Percentiles rank a stretch among this genome's conserved stretches.
These are phyloP conservation scores for Candida hispaniensis DNA, from an alignment of 805 yeast species.

Conservation along the genomic window DNA sequence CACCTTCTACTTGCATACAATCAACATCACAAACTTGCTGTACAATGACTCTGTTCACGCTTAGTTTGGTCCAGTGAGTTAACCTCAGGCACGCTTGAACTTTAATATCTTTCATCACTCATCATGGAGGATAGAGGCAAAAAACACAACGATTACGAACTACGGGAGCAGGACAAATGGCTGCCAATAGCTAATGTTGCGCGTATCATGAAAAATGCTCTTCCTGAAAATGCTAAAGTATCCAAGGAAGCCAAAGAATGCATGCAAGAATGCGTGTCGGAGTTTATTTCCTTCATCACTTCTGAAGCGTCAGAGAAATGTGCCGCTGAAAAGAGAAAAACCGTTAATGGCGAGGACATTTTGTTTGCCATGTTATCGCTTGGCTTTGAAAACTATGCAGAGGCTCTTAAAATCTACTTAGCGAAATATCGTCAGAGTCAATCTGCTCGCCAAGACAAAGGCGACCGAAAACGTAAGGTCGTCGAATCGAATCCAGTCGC, in stretches of 20 bases:
- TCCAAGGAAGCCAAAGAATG: conserved; percentile 73
- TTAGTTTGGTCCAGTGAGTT: too few species aligned
- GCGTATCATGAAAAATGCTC: conserved; percentile 64
- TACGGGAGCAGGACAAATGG: conserved; percentile 52
- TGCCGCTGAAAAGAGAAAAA: conserved; percentile 52
- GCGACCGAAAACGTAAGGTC: conserved; percentile 9
- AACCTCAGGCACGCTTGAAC: too few species aligned
- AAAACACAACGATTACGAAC: conserved; percentile 38
- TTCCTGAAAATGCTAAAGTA: conserved; percentile 63
- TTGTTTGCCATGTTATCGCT: conserved; percentile 51
- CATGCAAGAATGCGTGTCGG: conserved; percentile 61
- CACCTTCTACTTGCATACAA: too few species aligned
- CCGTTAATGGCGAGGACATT: conserved; percentile 61
- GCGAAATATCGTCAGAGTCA: conserved; percentile 50
- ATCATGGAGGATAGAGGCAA: too few species aligned
- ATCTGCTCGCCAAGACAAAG: conserved; percentile 19
- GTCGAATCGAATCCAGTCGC: conserved; percentile 9
- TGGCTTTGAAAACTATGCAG: conserved; percentile 62
- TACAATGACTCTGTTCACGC: too few species aligned
- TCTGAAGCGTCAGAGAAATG: conserved; percentile 56
- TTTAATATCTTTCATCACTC: too few species aligned
- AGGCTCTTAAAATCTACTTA: conserved; percentile 53
- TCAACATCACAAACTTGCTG: too few species aligned
- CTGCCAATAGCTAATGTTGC: conserved; percentile 53
- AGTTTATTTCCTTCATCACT: conserved; percentile 57